Conservation (phyloP, 768 basidiomycete species). For the Hygrophoropsis aurantiaca region DNA sequence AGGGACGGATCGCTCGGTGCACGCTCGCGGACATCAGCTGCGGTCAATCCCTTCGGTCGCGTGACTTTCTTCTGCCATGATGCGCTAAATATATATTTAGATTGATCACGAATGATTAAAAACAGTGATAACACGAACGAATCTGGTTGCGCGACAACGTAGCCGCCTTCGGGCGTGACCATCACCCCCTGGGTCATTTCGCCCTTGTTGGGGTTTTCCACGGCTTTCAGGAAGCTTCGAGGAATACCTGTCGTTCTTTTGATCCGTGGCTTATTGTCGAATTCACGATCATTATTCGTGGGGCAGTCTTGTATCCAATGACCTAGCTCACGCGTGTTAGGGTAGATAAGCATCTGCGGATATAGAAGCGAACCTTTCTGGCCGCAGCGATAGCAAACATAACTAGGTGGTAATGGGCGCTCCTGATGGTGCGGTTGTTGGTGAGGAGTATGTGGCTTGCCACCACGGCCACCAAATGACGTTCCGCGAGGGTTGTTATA, state of each 20-base stretch:
- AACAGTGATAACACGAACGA: conserved; percentile 54
- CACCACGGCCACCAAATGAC: conserved; percentile 52
- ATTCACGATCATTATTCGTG: conserved; percentile 94
- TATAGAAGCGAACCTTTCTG: conserved; percentile 74
- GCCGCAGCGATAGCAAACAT: conserved; percentile 98
- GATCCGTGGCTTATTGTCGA: conserved; percentile 91
- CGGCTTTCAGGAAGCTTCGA: conserved; percentile 93
- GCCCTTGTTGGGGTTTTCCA: conserved; percentile 78
- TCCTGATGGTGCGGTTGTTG: conserved; percentile 58
- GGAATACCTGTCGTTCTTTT: conserved; percentile 99
- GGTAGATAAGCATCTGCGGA: not conserved
- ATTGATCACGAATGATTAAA: not conserved
- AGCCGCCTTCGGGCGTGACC: conserved; percentile 98
- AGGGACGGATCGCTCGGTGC: conserved; percentile 77
- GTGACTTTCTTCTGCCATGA: conserved; percentile 94
- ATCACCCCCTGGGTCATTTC: conserved; percentile 85
- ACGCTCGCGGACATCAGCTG: conserved; percentile 86
- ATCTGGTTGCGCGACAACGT: conserved; percentile 96
- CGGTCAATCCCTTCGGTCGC: conserved; percentile 77
- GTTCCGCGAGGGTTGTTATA: conserved; percentile 68
- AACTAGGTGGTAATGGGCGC: conserved; percentile 86
- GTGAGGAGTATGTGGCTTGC: conserved; percentile 54
- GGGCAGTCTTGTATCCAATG: conserved; percentile 99
- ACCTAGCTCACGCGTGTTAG: conserved; percentile 47
- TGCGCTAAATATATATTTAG: conserved; percentile 47